Base-by-base conservation (phyloP, 495 filamentous ascomycete species). In the Cetradonia linearis region DNA sequence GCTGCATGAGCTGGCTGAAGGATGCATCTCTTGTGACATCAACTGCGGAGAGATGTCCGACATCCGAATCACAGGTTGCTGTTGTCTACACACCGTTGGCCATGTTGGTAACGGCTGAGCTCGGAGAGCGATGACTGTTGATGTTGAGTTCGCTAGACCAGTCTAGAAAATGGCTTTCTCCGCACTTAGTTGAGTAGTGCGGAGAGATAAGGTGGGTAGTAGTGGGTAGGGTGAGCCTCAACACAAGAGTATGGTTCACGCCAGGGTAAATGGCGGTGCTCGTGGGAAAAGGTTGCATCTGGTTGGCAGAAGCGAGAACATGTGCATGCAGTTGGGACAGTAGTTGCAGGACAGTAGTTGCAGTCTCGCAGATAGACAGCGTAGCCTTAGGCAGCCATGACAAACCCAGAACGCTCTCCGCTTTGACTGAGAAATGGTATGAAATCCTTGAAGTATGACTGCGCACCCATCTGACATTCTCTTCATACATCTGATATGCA, bases 301-400 rank as follows among this genome's bases (percentile, higher is more conserved):
- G 54, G 34, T 56, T 56, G 54, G 54, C 27, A 56, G 34, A 42
- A 8, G 7, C 54, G 23, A 56, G 34, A 40, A 25, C 25, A 40
- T 20, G 7, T 44, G 33, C 23, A 44, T 56, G 36, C 42, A 46
- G 42, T 46, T 25, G 42, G 42, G 42, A 46, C 42, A 31, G 28
- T 53, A 53, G 50, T 53, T n/a, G n/a, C n/a, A n/a, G n/a, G n/a
- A n/a, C n/a, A n/a, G n/a, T n/a, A n/a, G n/a, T n/a, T n/a, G n/a
- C n/a, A n/a, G n/a, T n/a, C n/a, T n/a, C 16, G 50, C 50, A 33
- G 30, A 33, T 33, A 36, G 14, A 46, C 16, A 33, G 28, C 18
- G 30, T 23, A 54, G 50, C 50, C 50, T 54, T 54, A 54, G 50
- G 50, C 50, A 54, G 18, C n/a, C 16, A 54, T 33, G 18, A 34